Evolutionary conservation across 176 grass and related monocot species (phyloP).

Genomic region (Bromus sterilis): DNA sequence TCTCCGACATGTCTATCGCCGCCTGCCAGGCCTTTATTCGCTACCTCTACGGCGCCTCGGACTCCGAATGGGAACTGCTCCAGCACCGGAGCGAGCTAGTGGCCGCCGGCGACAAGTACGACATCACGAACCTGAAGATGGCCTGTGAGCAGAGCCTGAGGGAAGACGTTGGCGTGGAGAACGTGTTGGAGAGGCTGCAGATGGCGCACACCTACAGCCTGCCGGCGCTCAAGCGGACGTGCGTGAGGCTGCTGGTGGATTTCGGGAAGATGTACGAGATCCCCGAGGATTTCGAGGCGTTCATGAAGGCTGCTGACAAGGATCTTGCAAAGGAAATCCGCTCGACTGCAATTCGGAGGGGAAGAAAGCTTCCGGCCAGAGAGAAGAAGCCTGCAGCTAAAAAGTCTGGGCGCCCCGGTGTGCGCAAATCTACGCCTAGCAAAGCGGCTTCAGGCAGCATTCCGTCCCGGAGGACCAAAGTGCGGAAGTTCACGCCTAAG

Average conservation of each 20-base stretch:
- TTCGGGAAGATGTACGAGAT: background rate
- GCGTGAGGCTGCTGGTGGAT: constrained; percentile 24
- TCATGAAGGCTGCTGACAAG: constrained; percentile 10
- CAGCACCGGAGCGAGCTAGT: background rate
- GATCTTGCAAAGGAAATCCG: background rate
- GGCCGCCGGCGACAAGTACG: background rate
- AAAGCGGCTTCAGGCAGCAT: background rate
- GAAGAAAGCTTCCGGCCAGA: background rate
- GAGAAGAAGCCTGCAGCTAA: background rate
- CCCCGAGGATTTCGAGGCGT: constrained; percentile 11
- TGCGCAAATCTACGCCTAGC: background rate
- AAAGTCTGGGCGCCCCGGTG: background rate
- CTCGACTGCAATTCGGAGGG: background rate
- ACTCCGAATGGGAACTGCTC: constrained; percentile 29
- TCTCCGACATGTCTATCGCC: constrained; percentile 48
- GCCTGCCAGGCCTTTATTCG: constrained; percentile 40
- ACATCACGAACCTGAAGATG: constrained; percentile 28
- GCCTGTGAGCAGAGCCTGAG: constrained; percentile 37
- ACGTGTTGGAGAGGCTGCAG: constrained; percentile 47
- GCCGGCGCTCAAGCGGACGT: constrained; percentile 36
- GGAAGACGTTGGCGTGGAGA: constrained; percentile 29
- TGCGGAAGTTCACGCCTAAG: background rate
- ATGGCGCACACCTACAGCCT: constrained; percentile 36
- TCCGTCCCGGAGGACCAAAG: background rate
- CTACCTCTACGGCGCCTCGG: constrained; percentile 30